Evolutionary conservation across 768 basidiomycete species (phyloP), one percentile per base, ranked within the genome.

Genomic region (Lactarius sp.): DNA sequence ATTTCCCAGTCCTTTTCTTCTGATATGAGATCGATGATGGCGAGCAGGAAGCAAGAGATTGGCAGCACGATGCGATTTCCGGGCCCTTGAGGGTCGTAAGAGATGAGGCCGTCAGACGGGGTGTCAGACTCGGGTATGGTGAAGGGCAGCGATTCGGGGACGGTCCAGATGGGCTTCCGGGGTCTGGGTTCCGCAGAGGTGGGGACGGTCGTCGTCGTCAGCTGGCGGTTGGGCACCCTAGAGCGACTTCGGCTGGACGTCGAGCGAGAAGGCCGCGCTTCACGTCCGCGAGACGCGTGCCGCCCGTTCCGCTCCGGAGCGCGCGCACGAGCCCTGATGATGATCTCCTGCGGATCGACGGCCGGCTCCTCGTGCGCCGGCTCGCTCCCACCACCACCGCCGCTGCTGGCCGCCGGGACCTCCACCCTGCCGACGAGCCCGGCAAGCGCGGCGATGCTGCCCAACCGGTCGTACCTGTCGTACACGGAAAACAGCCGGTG

Each of bases 1-100:
- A 98, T 79, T 62, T 98, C 97, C 95, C 96, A 98, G 65, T 87
- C 91, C 52, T 79, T 82, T 69, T 94, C 94, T 47, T 79, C 78
- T 61, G 87, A 83, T 46, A 98, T 74, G 64, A 97, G 80, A 2
- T 76, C 77, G 56, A 85, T 76, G 52, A 98, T 69, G 14, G 79
- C 79, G 10, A 70, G 69, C 6, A 98, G 79, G 71, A 96, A 94
- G 52, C 78, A 72, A 5, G 94, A 94, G 6, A 93, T 78, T 0
- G 87, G 89, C 2, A 99, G 76, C 62, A 88, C 78, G 13, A 79
- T 71, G 36, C 73, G 66, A 10, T 73, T 73, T 36, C 77, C 77
- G 0, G 80, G 75, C 34, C 77, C 79, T 1, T 71, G 70, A 0
- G 83, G 82, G 72, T 85, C 85, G 70, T 85, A 90, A 2, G 90